Evolutionary conservation across 164 flowering plant species (phyloP).

Genomic region (Macadamia integrifolia): DNA sequence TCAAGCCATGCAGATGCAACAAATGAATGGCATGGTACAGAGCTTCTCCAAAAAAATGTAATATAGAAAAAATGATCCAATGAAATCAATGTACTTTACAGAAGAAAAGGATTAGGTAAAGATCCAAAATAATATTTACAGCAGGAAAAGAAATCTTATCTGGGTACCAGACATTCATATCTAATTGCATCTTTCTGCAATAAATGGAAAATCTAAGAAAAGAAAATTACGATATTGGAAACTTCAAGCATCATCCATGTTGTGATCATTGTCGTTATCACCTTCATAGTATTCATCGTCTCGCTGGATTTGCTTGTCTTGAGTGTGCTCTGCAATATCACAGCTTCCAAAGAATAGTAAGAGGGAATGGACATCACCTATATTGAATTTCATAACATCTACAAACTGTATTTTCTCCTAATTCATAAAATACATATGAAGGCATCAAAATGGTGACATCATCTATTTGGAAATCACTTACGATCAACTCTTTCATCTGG

Average conservation of each 20-base stretch:
- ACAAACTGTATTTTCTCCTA: too few species aligned
- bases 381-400: background rate
- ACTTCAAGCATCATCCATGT: conserved; percentile 46
- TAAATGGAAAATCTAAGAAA: too few species aligned
- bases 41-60: too few species aligned
- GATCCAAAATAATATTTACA: too few species aligned
- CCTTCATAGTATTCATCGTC: conserved; percentile 93
- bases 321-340: conserved; percentile 63
- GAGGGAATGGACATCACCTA: background rate
- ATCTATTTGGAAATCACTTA: conserved; percentile 36
- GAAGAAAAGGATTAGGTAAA: too few species aligned
- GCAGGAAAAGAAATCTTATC: too few species aligned
- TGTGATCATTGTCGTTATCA: conserved; percentile 87
- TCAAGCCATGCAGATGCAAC: too few species aligned
- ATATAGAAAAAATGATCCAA: too few species aligned
- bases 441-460: background rate
- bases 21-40: too few species aligned
- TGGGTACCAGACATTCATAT: too few species aligned
- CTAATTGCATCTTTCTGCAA: too few species aligned
- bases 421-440: background rate
- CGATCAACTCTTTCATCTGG: conserved; percentile 90
- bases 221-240: background rate
- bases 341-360: background rate
- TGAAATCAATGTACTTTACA: too few species aligned
- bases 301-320: conserved; percentile 88